phyloP scores from a whole-genome alignment of 2,329 filamentous ascomycete genomes.

The Alternaria alternata region DNA sequence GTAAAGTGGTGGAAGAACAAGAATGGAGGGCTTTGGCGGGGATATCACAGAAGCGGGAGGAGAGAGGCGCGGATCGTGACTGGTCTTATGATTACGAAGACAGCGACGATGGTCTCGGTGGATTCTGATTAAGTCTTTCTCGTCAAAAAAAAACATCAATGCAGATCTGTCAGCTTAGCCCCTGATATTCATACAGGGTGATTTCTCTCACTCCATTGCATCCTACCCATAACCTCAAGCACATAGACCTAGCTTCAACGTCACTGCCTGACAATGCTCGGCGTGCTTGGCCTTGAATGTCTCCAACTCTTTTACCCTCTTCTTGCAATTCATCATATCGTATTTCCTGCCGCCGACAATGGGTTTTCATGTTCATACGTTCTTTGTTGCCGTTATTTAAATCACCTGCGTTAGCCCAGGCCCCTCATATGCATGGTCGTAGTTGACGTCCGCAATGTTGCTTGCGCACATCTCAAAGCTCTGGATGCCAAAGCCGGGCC shows the following conservation, averaged over 20 bases:
- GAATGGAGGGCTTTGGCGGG: slow-evolving; percentile 34
- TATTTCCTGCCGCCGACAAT: not conserved
- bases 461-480: too few relatives aligned
- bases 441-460: too few relatives aligned
- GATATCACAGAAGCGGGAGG: slow-evolving; percentile 21
- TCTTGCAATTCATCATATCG: not conserved
- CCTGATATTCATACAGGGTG: not conserved
- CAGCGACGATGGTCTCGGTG: slow-evolving; percentile 13
- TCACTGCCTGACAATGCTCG: not conserved
- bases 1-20: slow-evolving; percentile 24
- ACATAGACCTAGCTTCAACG: not conserved
- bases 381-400: not conserved
- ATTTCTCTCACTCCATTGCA: not conserved
- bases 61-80: slow-evolving; percentile 12
- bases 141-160: not conserved
- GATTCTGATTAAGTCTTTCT: not conserved
- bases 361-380: not conserved
- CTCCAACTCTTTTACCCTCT: not conserved
- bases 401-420: too few relatives aligned
- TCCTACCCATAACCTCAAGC: not conserved
- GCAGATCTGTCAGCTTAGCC: not conserved
- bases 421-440: too few relatives aligned
- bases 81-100: slow-evolving; percentile 8
- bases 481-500: too few relatives aligned
- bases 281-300: not conserved